Percentiles rank a stretch among this genome's conserved stretches.
Evolutionary conservation across 805 yeast species (phyloP).

Genomic region (Sugiyamaella americana): DNA sequence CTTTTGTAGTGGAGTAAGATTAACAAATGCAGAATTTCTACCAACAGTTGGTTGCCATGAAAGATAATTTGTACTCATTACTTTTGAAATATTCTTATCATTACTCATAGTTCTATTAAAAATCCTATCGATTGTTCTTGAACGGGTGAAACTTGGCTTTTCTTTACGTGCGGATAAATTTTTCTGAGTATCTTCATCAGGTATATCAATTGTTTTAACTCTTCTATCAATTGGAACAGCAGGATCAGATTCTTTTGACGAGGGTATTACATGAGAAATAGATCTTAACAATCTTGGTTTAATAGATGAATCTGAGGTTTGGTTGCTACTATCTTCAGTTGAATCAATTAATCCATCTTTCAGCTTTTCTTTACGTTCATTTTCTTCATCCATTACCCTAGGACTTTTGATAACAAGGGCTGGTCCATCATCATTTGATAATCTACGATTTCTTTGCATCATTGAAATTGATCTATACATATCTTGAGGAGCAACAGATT

Average conservation of each 20-base stretch:
- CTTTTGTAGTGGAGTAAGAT: slow-evolving; percentile 73
- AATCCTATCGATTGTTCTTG: not conserved
- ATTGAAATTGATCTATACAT: slow-evolving; percentile 78
- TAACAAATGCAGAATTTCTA: slow-evolving; percentile 85
- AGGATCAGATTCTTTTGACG: not conserved
- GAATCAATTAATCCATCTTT: not conserved
- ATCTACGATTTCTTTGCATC: slow-evolving; percentile 43
- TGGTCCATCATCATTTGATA: slow-evolving; percentile 53
- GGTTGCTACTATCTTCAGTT: not conserved
- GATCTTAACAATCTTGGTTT: not conserved
- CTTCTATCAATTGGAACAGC: not conserved
- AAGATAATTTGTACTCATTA: slow-evolving; percentile 46
- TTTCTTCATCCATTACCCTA: slow-evolving; percentile 49
- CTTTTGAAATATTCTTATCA: not conserved
- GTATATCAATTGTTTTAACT: not conserved
- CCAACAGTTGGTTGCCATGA: slow-evolving; percentile 92
- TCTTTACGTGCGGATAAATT: not conserved
- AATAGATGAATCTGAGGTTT: not conserved
- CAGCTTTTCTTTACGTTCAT: slow-evolving; percentile 12
- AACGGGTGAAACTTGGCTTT: not conserved
- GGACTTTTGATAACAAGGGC: slow-evolving; percentile 76
- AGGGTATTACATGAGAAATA: not conserved
- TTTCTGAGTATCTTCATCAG: slow-evolving; percentile 2
- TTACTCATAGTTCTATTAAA: not conserved
- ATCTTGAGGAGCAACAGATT: slow-evolving; percentile 69